These are phyloP conservation scores for Trametes villosa DNA, from an alignment of 768 basidiomycete genomes.

Conservation along the genomic window DNA sequence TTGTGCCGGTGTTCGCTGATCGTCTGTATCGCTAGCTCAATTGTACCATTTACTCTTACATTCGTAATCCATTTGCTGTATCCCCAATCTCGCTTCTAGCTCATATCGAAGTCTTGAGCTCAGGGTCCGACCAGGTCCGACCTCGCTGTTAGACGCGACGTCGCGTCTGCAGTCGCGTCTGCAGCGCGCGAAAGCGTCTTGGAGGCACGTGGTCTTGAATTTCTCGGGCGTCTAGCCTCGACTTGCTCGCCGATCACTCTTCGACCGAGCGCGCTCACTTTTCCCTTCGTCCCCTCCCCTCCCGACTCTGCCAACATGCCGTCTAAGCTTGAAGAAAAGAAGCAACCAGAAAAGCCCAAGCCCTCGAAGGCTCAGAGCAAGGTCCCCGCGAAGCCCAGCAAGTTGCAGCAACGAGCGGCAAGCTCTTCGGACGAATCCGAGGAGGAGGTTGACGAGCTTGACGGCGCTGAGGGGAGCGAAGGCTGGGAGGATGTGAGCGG, in stretches of 20 bases:
- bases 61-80: not conserved
- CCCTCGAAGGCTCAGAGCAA: slow-evolving; percentile 1
- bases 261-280: not conserved
- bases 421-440: slow-evolving; percentile 11
- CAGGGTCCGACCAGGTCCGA: too few relatives aligned
- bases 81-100: not conserved
- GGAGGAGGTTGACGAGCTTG: slow-evolving; percentile 9
- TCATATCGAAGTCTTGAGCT: not conserved
- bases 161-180: not conserved
- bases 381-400: not conserved
- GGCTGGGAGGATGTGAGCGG: slow-evolving; percentile 3
- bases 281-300: not conserved
- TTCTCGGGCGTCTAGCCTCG: slow-evolving; percentile 13
- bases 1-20: not conserved
- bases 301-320: slow-evolving; percentile 1
- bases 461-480: not conserved
- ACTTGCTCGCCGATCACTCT: not conserved
- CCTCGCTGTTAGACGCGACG: too few relatives aligned
- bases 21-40: not conserved
- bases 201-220: slow-evolving; percentile 13
- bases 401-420: slow-evolving; percentile 11
- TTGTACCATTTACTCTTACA: too few relatives aligned
- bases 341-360: not conserved
- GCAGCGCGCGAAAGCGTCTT: too few relatives aligned
- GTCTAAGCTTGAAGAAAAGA: slow-evolving; percentile 5